Evolutionary conservation across 306 rosid species (phyloP).

Genomic region (Prunus armeniaca): DNA sequence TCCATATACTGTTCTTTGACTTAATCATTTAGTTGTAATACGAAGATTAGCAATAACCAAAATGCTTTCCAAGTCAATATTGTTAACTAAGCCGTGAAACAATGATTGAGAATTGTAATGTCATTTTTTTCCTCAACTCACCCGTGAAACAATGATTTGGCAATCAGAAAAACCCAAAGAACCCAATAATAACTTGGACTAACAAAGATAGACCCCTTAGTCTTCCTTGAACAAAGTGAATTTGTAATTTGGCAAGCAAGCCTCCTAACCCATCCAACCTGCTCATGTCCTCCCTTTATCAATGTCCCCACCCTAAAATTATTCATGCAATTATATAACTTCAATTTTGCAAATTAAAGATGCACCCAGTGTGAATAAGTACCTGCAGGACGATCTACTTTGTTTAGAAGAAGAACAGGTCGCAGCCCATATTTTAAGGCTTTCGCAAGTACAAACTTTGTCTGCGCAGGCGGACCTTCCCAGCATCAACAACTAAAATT

Average conservation of each 20-base stretch:
- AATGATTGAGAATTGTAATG: no score
- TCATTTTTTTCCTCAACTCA: not conserved
- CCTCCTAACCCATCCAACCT: not conserved
- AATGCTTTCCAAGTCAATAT: not conserved
- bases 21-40: not conserved
- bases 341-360: not conserved
- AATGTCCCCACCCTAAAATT: not conserved
- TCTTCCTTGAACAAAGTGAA: not conserved
- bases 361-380: not conserved
- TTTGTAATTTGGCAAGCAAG: not conserved
- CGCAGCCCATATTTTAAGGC: slow-evolving; percentile 91
- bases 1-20: not conserved
- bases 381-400: slow-evolving; percentile 98
- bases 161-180: not conserved
- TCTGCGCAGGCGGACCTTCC: slow-evolving; percentile 98
- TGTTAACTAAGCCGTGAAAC: not conserved
- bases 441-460: slow-evolving; percentile 92
- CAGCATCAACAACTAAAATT: slow-evolving; percentile 94
- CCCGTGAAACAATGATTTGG: not conserved
- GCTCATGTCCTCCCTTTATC: not conserved
- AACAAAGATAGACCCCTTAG: not conserved
- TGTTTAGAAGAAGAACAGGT: slow-evolving; percentile 92
- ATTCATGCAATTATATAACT: not conserved
- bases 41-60: not conserved
- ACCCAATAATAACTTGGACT: not conserved